Percentiles rank a stretch among this genome's conserved stretches.
Conservation (phyloP, 768 basidiomycete species). For the Lactarius tabidus region DNA sequence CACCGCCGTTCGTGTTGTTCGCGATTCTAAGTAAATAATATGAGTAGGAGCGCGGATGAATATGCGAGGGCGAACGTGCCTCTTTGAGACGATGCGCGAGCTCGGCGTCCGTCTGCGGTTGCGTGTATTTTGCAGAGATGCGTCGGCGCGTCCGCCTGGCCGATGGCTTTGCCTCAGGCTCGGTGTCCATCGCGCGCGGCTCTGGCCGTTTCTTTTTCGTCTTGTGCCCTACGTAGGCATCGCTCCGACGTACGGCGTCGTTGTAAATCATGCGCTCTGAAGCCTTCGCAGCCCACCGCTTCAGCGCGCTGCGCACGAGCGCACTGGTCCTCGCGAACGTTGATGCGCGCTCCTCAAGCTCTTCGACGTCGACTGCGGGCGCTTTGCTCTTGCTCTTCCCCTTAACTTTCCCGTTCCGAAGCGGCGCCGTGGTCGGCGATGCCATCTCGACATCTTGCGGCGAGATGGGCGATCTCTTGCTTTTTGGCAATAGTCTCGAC, state of each 20-base stretch:
- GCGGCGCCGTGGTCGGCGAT: conserved; percentile 8
- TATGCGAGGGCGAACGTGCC: conserved; percentile 36
- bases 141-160: conserved; percentile 36
- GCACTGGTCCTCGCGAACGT: conserved; percentile 10
- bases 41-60: not conserved
- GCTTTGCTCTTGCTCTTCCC: conserved; percentile 22
- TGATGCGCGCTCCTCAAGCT: conserved; percentile 10
- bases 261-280: conserved; percentile 18
- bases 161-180: conserved; percentile 26
- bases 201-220: conserved; percentile 32
- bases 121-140: conserved; percentile 42
- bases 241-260: conserved; percentile 58
- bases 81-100: conserved; percentile 63
- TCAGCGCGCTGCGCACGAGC: conserved; percentile 10
- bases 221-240: conserved; percentile 53
- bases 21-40: conserved; percentile 49
- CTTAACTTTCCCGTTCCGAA: conserved; percentile 13
- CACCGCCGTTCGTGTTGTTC: conserved; percentile 69
- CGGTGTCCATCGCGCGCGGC: conserved; percentile 15
- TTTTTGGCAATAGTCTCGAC: not conserved
- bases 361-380: conserved; percentile 5
- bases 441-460: conserved; percentile 22
- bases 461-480: not conserved
- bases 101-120: conserved; percentile 59
- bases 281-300: conserved; percentile 16